Evolutionary conservation across 129 eudicot species (phyloP).

Genomic region (Artemisia annua): DNA sequence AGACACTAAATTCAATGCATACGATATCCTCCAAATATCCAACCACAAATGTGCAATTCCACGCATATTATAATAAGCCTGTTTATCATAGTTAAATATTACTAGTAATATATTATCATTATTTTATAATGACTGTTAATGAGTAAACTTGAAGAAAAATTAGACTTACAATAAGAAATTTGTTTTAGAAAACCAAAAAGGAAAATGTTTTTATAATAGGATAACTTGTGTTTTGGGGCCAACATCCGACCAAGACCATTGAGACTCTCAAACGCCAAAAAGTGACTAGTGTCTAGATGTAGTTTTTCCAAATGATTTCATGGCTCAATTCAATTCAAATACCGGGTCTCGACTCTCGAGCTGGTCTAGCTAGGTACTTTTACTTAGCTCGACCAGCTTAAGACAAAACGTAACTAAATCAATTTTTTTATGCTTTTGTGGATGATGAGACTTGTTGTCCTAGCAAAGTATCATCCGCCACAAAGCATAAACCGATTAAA

Average conservation of each 20-base stretch:
- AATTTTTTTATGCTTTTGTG: too few relatives aligned
- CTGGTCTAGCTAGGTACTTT: not conserved
- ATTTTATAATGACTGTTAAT: not conserved
- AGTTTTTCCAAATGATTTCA: not conserved
- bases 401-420: not conserved
- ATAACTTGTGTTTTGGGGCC: constrained; percentile 21
- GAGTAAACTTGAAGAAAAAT: not conserved
- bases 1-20: constrained; percentile 57
- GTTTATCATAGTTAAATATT: constrained; percentile 17
- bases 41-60: constrained; percentile 31
- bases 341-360: too few relatives aligned
- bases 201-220: not conserved
- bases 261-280: constrained; percentile 30
- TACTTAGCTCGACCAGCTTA: not conserved
- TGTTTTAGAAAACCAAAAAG: too few relatives aligned
- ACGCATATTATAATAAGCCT: not conserved
- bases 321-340: not conserved
- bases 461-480: too few relatives aligned
- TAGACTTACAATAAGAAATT: not conserved
- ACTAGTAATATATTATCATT: not conserved
- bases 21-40: constrained; percentile 43
- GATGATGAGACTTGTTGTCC: not conserved
- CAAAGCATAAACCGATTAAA: too few relatives aligned
- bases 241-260: constrained; percentile 49
- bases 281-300: not conserved